Evolutionary conservation across 371 early-diverging fungal species (phyloP).

Genomic region (Lichtheimia ornata): DNA sequence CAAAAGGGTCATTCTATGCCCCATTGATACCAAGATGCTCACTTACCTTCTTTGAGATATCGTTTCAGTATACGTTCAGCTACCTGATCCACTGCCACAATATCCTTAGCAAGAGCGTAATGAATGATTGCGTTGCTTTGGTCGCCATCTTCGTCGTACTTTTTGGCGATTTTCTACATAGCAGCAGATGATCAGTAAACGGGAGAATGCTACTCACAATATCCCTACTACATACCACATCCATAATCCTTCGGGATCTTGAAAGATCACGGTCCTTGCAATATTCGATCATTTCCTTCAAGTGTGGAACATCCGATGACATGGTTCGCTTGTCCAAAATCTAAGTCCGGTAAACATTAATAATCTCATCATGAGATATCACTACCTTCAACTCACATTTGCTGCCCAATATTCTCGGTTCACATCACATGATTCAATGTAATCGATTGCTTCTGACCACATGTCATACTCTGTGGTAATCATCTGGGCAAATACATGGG

Average conservation of each 20-base stretch:
- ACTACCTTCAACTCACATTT: slow-evolving; percentile 17
- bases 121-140: slow-evolving; percentile 18
- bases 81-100: slow-evolving; percentile 21
- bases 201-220: too few species aligned
- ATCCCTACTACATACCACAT: too few species aligned
- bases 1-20: background rate
- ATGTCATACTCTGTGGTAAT: slow-evolving; percentile 22
- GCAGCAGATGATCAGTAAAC: background rate
- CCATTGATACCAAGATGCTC: background rate
- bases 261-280: background rate
- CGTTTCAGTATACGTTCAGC: slow-evolving; percentile 17
- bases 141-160: slow-evolving; percentile 18
- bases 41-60: slow-evolving; percentile 23
- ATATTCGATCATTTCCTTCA: background rate
- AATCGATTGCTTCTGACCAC: slow-evolving; percentile 36
- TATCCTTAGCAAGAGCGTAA: slow-evolving; percentile 28
- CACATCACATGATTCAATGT: slow-evolving; percentile 22
- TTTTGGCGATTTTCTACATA: slow-evolving; percentile 13
- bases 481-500: slow-evolving; percentile 21
- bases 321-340: too few species aligned
- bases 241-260: background rate
- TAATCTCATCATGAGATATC: too few species aligned
- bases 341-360: background rate
- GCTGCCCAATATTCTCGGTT: slow-evolving; percentile 34
- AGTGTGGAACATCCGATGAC: background rate